Evolutionary conservation across 1,284 basidiomycete species (phyloP).

Genomic region (Phlebopus sp.): DNA sequence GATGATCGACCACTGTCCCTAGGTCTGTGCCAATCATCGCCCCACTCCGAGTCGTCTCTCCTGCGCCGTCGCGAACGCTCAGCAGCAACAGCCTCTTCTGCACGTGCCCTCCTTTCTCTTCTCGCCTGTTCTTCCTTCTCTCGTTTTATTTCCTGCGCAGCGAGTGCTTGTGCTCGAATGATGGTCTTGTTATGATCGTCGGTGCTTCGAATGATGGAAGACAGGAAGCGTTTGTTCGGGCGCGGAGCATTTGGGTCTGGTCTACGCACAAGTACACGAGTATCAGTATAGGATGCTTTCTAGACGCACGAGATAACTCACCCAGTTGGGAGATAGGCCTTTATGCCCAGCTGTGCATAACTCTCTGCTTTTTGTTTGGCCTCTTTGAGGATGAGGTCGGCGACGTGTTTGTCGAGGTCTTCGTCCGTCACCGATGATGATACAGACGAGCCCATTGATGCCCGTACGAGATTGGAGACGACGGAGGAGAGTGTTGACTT

Average conservation of each 20-base stretch:
- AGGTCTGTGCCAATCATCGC: slow-evolving; percentile 41
- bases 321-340: slow-evolving; percentile 59
- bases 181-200: slow-evolving; percentile 90
- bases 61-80: slow-evolving; percentile 49
- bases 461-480: slow-evolving; percentile 81
- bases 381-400: slow-evolving; percentile 84
- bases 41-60: slow-evolving; percentile 26
- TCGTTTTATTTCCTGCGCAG: slow-evolving; percentile 68
- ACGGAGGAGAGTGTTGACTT: slow-evolving; percentile 67
- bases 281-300: neutral
- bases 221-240: slow-evolving; percentile 90
- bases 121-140: slow-evolving; percentile 63
- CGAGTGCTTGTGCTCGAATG: slow-evolving; percentile 70
- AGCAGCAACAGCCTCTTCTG: slow-evolving; percentile 67
- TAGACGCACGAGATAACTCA: slow-evolving; percentile 25
- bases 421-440: slow-evolving; percentile 67
- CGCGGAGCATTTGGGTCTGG: slow-evolving; percentile 66
- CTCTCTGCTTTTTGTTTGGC: slow-evolving; percentile 84
- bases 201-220: slow-evolving; percentile 84
- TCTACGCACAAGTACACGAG: slow-evolving; percentile 6
- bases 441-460: slow-evolving; percentile 73
- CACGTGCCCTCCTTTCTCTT: slow-evolving; percentile 55
- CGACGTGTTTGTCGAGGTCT: slow-evolving; percentile 86
- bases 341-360: slow-evolving; percentile 64
- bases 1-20: slow-evolving; percentile 39